Base-by-base conservation (phyloP, 106 monocot species). In the Iris macrosiphon region DNA sequence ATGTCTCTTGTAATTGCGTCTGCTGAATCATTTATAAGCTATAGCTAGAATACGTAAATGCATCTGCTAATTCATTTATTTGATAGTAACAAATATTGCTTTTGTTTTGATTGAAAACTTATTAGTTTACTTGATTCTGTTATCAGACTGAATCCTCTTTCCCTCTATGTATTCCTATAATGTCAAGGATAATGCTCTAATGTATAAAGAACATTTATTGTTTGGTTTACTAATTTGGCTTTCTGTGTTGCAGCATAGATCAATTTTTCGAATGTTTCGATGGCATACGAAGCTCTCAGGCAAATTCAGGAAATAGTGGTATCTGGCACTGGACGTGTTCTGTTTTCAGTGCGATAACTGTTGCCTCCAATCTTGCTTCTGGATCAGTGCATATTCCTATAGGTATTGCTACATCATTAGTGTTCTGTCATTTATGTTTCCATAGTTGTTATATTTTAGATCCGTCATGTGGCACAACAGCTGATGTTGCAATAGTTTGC, bases 311-410 rank as follows among this genome's bases (percentile, higher is more conserved):
- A 28, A 86, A 54, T 32, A 86, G 82, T 47, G 77, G 95, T 13
- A 72, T 96, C 62, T 98, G 90, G 96, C 87, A 91, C 38, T 98
- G 82, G 96, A 83, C 96, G 29, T 98, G 77, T 75, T 98, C 96
- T 20, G 90, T 98, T 63, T 91, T 98, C 64, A 87, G 66, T 80
- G 96, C 96, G 63, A 98, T 98, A 70, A 87, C 74, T 55, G 83
- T 64, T 67, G 90, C 90, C 53, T 80, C 89, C 23, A 91, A 76
- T 69, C 79, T 98, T 55, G 96, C 96, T 60, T 83, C 90, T 77
- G 96, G 87, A 56, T 77, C 73, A 16, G 82, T 52, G 28, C 69
- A 90, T 63, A 27, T 65, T 62, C 79, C 75, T 60, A 47, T 44
- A 69, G 96, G 96, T 98, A n/a, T n/a, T n/a, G n/a, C n/a, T n/a